Evolutionary conservation across 2,329 filamentous ascomycete species (phyloP).

Genomic region (Fusarium keratoplasticum): DNA sequence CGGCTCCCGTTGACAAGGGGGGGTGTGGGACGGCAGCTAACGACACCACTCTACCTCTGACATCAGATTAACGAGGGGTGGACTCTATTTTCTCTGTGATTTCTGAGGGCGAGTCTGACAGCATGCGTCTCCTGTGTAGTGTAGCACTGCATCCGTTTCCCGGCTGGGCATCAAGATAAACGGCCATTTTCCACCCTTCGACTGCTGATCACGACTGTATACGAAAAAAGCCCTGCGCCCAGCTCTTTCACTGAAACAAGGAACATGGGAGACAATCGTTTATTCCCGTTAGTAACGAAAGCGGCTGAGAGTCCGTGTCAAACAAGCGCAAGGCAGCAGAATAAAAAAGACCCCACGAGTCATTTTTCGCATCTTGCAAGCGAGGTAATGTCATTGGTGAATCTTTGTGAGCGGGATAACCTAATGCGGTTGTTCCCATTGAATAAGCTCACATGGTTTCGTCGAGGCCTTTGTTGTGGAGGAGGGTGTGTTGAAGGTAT

Average conservation of each 20-base stretch:
- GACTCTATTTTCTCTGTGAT: not conserved
- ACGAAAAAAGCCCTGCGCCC: not conserved
- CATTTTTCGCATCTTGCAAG: not conserved
- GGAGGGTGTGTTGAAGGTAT: not conserved
- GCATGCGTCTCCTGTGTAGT: not conserved
- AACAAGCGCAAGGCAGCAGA: slow-evolving; percentile 34
- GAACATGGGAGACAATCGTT: not conserved
- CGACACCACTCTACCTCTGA: not conserved
- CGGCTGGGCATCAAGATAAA: not conserved
- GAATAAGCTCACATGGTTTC: slow-evolving; percentile 21
- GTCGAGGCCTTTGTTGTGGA: not conserved
- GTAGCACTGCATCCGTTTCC: not conserved
- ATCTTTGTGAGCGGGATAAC: not conserved
- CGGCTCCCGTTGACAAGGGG: slow-evolving; percentile 6
- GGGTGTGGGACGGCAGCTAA: not conserved
- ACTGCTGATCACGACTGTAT: not conserved
- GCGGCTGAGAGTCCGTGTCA: not conserved
- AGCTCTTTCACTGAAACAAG: not conserved
- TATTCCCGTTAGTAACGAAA: not conserved
- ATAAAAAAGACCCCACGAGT: slow-evolving; percentile 18
- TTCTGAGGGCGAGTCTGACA: not conserved
- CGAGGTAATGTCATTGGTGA: not conserved
- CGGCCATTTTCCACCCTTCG: not conserved
- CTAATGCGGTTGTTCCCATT: slow-evolving; percentile 16
- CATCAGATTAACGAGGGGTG: not conserved